Evolutionary conservation across 2,329 filamentous ascomycete species (phyloP), one percentile per base, ranked within the genome.

Genomic region (Neofusicoccum ribis): DNA sequence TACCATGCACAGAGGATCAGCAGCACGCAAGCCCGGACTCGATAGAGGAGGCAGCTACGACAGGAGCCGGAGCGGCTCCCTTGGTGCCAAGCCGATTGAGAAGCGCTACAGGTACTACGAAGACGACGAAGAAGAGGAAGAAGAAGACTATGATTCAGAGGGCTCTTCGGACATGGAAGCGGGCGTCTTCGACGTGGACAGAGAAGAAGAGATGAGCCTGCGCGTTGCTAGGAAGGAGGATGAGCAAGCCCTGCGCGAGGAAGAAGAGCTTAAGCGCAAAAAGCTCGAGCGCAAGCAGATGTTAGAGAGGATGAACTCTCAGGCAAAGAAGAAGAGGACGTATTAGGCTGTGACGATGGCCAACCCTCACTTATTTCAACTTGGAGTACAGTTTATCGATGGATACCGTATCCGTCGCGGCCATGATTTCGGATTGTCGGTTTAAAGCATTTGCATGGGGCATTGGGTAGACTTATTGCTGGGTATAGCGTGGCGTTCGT

Each of bases 111-210:
- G 71, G 41, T 78, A 77, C 23, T 27, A 56, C 7, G 76, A 79
- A 15, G 75, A 76, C 3, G 73, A 82, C 31, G 81, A 81, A 2
- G 77, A 79, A 6, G 83, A 85, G 47, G 87, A 90, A 8, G 87
- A 89, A 49, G 87, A 90, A 37, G 82, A 81, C 54, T 89, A 91
- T 68, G 84, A 81, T 2, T 88, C 87, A 0, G 89, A 90, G 63
- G 56, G 56, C n/a, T 60, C 56, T 3, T 91, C 89, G 5, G 91
- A 92, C 70, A 93, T 93, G 89, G 90, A 93, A 75, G 91, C 89
- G 2, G 90, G 89, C 39, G 75, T 89, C 43, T 89, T 88, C 67
- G 90, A 93, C 70, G 86, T 93, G 61, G 89, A 92, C 67, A 80
- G 84, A 41, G 91, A 94, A 74, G 91, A 94, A 74, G 80, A 82